Evolutionary conservation across 345 rosid genomes (phyloP), one percentile per base, ranked within the genome.

Genomic region (Eutrema yunnanense): DNA sequence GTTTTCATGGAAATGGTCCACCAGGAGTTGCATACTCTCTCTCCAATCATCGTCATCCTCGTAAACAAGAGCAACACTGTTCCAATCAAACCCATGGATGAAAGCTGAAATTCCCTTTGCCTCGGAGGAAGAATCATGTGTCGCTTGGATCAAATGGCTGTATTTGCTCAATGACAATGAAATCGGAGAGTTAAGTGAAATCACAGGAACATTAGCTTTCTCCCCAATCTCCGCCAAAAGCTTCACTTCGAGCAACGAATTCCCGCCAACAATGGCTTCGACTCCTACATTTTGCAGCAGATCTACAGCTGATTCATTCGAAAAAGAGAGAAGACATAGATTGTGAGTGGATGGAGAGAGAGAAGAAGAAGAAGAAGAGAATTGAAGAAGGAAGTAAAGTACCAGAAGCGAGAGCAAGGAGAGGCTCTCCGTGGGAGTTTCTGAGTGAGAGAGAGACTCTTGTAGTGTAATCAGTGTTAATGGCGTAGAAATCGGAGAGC

Each of bases 1-100:
- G 1, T 29, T 65, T 16, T 60, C 71, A 11, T 42, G 38, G 19
- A 79, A 69, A 30, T 22, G 47, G 2, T 72, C 71, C 3, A 67
- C 36, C n/a, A 81, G 0, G 12, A 26, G 3, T 6, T 73, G 73
- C 58, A 72, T 50, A 62, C 37, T 60, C 62, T 71, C 73, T 64
- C 71, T 71, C 80, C 81, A 57, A 2, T 62, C 62, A 65, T 70
- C 66, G 0, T 49, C 57, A 26, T 83, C 79, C 14, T 80, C 82
- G 4, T 55, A 78, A 41, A 80, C 26, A 26, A 80, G 51, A 36
- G 48, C 60, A 48, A 74, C 80, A 66, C 38, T 66, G 26, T 53
- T 72, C 86, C 84, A 83, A 9, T 42, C 49, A 67, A 69, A 65
- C 16, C 19, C 61, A 38, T 72, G 41, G 10, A 73, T 5, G 19